Percentiles rank a stretch among this genome's conserved stretches.
Conservation (phyloP, 2,329 filamentous ascomycete species). For the Penicillium freii region DNA sequence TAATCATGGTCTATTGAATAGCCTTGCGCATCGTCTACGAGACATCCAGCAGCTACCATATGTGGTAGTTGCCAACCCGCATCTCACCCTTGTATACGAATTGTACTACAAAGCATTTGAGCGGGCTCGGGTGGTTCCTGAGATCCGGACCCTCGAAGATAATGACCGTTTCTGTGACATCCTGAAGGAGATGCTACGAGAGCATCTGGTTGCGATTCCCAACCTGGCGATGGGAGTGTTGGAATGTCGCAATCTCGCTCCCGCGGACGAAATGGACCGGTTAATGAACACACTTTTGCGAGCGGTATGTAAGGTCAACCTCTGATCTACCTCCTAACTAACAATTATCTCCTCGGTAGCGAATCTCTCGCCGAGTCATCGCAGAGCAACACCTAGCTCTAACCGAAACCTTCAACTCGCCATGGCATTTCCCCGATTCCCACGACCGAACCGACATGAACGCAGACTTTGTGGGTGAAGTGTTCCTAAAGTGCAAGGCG, state of each 20-base stretch:
- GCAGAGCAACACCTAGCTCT: constrained; percentile 95
- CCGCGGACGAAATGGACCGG: constrained; percentile 75
- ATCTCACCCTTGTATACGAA: constrained; percentile 93
- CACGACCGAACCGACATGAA: constrained; percentile 62
- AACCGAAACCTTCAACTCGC: constrained; percentile 88
- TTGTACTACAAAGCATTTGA: constrained; percentile 98
- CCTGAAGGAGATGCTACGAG: constrained; percentile 74
- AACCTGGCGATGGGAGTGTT: constrained; percentile 91
- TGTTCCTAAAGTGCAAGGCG: constrained; percentile 90
- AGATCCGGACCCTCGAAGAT: constrained; percentile 81
- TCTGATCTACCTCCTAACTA: not conserved
- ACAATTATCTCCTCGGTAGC: constrained; percentile 48
- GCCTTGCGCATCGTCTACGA: constrained; percentile 87
- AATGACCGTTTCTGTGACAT: constrained; percentile 84
- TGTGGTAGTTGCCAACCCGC: constrained; percentile 89
- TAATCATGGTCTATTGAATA: constrained; percentile 33
- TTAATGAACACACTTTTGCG: constrained; percentile 94
- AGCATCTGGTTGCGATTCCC: constrained; percentile 91
- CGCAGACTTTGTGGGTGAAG: constrained; percentile 88
- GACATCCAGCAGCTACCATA: constrained; percentile 97
- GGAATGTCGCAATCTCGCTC: constrained; percentile 81
- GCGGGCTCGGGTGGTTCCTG: constrained; percentile 75
- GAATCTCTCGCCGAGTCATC: constrained; percentile 93
- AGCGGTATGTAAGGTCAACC: constrained; percentile 60
- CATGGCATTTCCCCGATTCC: constrained; percentile 82